These are phyloP conservation scores for Cladophialophora immunda DNA, from an alignment of 2,329 filamentous ascomycete species.

Conservation along the genomic window DNA sequence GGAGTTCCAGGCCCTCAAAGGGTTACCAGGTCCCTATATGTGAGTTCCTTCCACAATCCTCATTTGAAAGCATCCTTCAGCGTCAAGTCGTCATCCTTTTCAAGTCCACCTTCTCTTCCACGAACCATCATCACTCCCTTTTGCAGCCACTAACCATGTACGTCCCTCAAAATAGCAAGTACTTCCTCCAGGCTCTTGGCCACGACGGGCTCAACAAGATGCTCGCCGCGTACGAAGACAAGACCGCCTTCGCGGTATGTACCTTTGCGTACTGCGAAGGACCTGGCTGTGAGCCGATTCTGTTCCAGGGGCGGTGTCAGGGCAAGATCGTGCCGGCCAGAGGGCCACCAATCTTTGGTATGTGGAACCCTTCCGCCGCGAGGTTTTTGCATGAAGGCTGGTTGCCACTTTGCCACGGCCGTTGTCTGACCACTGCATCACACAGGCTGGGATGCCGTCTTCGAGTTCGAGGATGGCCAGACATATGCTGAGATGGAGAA, in stretches of 20 bases:
- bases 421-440: slow-evolving; percentile 9
- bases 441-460: slow-evolving; percentile 92
- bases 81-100: neutral
- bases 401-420: neutral
- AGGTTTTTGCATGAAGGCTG: neutral
- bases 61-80: neutral
- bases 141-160: neutral
- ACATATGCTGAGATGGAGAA: slow-evolving; percentile 98
- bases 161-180: slow-evolving; percentile 73
- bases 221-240: slow-evolving; percentile 86
- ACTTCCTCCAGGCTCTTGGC: slow-evolving; percentile 86
- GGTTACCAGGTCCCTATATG: slow-evolving; percentile 97
- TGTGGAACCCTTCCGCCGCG: slow-evolving; percentile 42
- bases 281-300: slow-evolving; percentile 80
- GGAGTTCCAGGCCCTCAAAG: slow-evolving; percentile 88
- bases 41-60: slow-evolving; percentile 55
- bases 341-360: slow-evolving; percentile 84
- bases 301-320: slow-evolving; percentile 92
- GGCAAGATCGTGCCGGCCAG: slow-evolving; percentile 85
- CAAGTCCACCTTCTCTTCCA: neutral
- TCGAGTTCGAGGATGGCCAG: slow-evolving; percentile 83
- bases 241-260: slow-evolving; percentile 90
- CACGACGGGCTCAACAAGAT: slow-evolving; percentile 89
- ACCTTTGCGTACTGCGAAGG: slow-evolving; percentile 93
- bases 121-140: neutral